Percentiles rank a stretch among this genome's conserved stretches.
phyloP scores from a whole-genome alignment of 208 protist species.

The Trypanosoma cruzi region DNA sequence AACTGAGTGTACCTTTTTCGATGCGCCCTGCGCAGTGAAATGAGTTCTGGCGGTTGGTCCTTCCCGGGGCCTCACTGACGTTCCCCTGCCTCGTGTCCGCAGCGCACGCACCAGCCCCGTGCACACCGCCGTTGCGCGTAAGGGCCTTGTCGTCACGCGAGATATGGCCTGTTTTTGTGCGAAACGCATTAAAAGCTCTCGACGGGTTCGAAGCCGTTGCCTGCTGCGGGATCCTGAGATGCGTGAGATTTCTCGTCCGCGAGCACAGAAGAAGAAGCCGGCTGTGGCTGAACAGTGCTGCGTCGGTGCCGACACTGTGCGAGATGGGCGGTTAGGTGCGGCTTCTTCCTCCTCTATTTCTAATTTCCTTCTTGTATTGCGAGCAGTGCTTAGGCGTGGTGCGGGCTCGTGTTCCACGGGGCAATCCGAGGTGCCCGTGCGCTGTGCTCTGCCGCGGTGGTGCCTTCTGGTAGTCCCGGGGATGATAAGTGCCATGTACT shows the following conservation, averaged over 20 bases:
- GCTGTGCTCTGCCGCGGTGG: conserved; percentile 32
- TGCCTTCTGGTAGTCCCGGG: conserved; percentile 69
- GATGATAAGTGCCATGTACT: conserved; percentile 28
- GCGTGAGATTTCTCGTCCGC: conserved; percentile 25
- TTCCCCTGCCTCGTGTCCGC: neutral
- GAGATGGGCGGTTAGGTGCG: conserved; percentile 2
- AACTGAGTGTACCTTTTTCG: conserved; percentile 40
- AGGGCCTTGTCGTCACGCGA: neutral
- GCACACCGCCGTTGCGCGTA: neutral
- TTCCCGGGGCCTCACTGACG: conserved; percentile 18
- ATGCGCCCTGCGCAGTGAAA: conserved; percentile 26
- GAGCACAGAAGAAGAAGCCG: conserved; percentile 21
- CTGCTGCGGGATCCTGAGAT: conserved; percentile 46
- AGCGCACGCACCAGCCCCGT: conserved; percentile 31
- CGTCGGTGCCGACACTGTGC: conserved; percentile 25
- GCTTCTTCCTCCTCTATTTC: no score
- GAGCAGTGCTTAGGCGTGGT: conserved; percentile 8
- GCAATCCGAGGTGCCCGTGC: conserved; percentile 61
- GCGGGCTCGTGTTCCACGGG: conserved; percentile 27
- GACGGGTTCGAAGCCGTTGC: neutral
- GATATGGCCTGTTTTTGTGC: neutral
- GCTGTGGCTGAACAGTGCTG: neutral
- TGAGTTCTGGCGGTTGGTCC: conserved; percentile 12
- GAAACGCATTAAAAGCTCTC: conserved; percentile 33
- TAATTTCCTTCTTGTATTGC: no score